These are phyloP conservation scores for Collariella sp. DNA, from an alignment of 495 filamentous ascomycete genomes.

Conservation along the genomic window DNA sequence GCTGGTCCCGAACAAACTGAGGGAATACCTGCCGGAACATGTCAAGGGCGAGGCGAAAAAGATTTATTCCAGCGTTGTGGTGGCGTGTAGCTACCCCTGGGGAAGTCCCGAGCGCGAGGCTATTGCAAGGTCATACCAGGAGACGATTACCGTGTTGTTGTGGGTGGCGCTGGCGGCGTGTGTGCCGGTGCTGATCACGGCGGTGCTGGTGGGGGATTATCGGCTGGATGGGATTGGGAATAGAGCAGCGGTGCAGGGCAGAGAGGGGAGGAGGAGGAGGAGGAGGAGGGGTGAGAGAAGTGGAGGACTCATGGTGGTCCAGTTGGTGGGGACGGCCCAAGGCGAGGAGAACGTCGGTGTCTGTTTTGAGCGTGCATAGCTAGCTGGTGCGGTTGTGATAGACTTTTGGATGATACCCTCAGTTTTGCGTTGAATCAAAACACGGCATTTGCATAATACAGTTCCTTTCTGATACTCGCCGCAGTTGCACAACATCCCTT, in stretches of 20 bases:
- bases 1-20: conserved; percentile 43
- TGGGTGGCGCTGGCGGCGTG: conserved; percentile 40
- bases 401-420: conserved; percentile 4
- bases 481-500: too few relatives aligned
- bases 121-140: conserved; percentile 46
- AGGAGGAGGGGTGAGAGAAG: background rate
- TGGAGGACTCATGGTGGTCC: background rate
- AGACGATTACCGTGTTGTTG: conserved; percentile 44
- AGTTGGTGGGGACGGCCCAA: background rate
- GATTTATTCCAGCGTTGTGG: conserved; percentile 47
- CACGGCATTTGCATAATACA: background rate
- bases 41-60: conserved; percentile 27
- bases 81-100: conserved; percentile 43
- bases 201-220: conserved; percentile 40
- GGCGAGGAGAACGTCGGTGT: background rate
- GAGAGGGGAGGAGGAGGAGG: background rate
- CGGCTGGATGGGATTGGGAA: conserved; percentile 37
- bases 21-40: conserved; percentile 46
- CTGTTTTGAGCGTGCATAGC: background rate
- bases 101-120: conserved; percentile 42
- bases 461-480: too few relatives aligned
- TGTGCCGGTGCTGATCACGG: conserved; percentile 35
- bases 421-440: background rate
- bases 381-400: background rate
- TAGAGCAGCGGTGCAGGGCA: background rate